Evolutionary conservation across 2,329 filamentous ascomycete genomes (phyloP).

Genomic region (Diaporthe nobilis): DNA sequence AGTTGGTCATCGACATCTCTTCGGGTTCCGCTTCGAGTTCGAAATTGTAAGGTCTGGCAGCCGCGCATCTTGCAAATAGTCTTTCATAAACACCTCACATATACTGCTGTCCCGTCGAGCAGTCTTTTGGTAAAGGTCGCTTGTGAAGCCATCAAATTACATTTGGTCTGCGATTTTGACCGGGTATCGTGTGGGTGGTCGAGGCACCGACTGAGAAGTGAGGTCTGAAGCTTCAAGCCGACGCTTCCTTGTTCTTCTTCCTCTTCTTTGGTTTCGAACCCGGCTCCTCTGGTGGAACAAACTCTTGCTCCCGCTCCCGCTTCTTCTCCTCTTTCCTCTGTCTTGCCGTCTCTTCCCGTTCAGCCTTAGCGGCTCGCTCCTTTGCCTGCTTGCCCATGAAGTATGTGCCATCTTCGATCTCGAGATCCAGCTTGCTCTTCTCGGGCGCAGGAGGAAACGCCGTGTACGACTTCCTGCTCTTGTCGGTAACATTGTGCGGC

Average conservation of each 20-base stretch:
- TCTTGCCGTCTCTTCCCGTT: slow-evolving; percentile 86
- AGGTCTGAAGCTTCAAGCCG: slow-evolving; percentile 36
- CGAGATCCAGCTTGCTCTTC: slow-evolving; percentile 98
- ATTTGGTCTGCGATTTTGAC: slow-evolving; percentile 38
- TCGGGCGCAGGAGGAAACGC: slow-evolving; percentile 97
- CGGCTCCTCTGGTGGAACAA: slow-evolving; percentile 86
- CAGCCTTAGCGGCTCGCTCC: slow-evolving; percentile 84
- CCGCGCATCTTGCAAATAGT: background rate
- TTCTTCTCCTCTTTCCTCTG: slow-evolving; percentile 90
- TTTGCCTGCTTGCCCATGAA: slow-evolving; percentile 95
- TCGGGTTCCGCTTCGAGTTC: slow-evolving; percentile 45
- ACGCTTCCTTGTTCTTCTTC: slow-evolving; percentile 66
- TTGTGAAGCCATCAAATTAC: slow-evolving; percentile 29
- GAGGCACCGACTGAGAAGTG: slow-evolving; percentile 7
- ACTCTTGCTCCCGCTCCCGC: slow-evolving; percentile 87
- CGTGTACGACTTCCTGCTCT: slow-evolving; percentile 94
- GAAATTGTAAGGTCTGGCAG: slow-evolving; percentile 43
- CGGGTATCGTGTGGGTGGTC: slow-evolving; percentile 40
- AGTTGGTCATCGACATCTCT: slow-evolving; percentile 83
- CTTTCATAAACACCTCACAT: background rate
- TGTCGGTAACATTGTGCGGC: slow-evolving; percentile 91
- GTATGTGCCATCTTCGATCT: slow-evolving; percentile 98
- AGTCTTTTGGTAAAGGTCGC: background rate
- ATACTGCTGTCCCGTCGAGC: background rate
- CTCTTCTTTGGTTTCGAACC: slow-evolving; percentile 74